Evolutionary conservation across 2,329 filamentous ascomycete genomes (phyloP).

Genomic region (Aspergillus costaricaensis): DNA sequence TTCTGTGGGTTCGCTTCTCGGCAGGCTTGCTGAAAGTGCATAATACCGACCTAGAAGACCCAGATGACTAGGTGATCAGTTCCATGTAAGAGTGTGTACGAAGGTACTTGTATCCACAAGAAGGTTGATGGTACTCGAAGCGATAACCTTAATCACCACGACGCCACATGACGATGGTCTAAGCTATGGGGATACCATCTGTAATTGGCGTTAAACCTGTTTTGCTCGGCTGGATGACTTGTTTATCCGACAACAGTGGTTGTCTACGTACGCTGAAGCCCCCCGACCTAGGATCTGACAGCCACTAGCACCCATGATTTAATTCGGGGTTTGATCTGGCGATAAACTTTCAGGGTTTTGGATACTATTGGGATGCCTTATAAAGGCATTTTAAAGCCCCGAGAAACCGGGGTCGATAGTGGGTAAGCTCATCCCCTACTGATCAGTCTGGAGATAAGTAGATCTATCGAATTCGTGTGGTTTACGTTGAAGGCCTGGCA

Average conservation of each 20-base stretch:
- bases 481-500: background rate
- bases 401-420: too few species aligned
- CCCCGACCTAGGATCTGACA: background rate
- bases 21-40: background rate
- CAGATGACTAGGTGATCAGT: background rate
- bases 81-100: background rate
- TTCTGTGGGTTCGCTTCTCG: background rate
- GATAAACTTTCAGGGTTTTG: too few species aligned
- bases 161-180: background rate
- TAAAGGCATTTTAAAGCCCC: too few species aligned
- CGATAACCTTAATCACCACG: background rate
- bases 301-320: background rate
- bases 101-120: background rate
- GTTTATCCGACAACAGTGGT: background rate
- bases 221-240: background rate
- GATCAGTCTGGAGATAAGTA: background rate
- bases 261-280: too few species aligned
- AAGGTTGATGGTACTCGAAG: background rate
- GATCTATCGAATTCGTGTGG: background rate
- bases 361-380: too few species aligned
- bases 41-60: background rate
- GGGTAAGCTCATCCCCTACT: background rate
- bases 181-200: background rate
- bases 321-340: too few species aligned
- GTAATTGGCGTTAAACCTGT: background rate